Evolutionary conservation across 2,329 filamentous ascomycete genomes (phyloP).

Genomic region (Whalleya microplaca): DNA sequence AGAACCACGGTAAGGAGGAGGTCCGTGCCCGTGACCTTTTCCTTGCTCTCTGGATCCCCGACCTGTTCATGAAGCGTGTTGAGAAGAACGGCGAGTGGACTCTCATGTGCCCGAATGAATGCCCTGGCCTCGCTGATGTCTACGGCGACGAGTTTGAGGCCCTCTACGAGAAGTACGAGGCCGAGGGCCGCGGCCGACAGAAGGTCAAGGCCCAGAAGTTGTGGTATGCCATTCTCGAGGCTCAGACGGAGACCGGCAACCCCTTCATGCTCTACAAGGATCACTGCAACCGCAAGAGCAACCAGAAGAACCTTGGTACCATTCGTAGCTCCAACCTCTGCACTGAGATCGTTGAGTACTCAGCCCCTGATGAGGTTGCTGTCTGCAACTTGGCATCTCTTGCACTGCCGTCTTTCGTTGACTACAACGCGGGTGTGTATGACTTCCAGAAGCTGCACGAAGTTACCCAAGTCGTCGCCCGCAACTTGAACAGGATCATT

Average conservation of each 20-base stretch:
- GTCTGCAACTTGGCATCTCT: constrained; percentile 98
- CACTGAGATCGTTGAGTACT: constrained; percentile 99
- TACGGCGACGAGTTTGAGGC: constrained; percentile 98
- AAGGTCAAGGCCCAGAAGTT: constrained; percentile 98
- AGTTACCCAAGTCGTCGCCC: constrained; percentile 87
- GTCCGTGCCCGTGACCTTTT: constrained; percentile 95
- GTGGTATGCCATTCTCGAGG: constrained; percentile 98
- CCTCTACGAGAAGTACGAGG: constrained; percentile 91
- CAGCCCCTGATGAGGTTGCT: constrained; percentile 93
- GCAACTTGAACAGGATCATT: constrained; percentile 97
- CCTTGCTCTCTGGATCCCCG: constrained; percentile 96
- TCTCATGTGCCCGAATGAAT: constrained; percentile 97
- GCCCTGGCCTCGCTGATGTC: constrained; percentile 90
- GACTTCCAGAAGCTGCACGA: constrained; percentile 98
- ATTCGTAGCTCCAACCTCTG: constrained; percentile 99
- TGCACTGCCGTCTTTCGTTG: constrained; percentile 87
- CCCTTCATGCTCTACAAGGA: constrained; percentile 99
- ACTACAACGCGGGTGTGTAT: constrained; percentile 81
- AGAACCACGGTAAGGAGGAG: constrained; percentile 99
- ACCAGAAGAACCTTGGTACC: constrained; percentile 99
- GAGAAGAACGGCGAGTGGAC: constrained; percentile 98
- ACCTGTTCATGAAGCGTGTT: constrained; percentile 99
- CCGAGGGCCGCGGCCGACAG: constrained; percentile 82
- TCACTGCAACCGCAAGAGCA: constrained; percentile 97
- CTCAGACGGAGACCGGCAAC: constrained; percentile 98